phyloP scores from a whole-genome alignment of 306 rosid species.

The Trifolium fragiferum region DNA sequence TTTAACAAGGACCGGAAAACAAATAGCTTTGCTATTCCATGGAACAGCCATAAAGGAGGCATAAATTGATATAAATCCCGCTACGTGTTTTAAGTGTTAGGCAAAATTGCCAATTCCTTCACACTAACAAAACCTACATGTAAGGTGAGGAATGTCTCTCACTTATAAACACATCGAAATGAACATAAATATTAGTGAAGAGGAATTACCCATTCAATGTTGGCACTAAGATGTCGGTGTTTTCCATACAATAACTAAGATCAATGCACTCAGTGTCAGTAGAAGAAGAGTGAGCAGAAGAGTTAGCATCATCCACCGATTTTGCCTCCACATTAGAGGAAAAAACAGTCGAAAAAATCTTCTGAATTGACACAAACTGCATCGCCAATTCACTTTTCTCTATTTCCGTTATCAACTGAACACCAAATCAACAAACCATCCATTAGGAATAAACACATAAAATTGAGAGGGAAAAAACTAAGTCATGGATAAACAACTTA shows the following conservation, averaged over 20 bases:
- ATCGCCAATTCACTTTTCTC: slow-evolving; percentile 58
- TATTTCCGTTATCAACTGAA: slow-evolving; percentile 64
- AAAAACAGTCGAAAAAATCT: slow-evolving; percentile 59
- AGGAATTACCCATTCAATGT: slow-evolving; percentile 79
- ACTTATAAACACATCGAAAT: neutral
- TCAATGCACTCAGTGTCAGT: slow-evolving; percentile 60
- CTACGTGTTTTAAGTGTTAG: neutral
- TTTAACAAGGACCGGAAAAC: slow-evolving; percentile 3
- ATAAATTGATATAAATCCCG: slow-evolving; percentile 24
- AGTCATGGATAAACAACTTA: neutral
- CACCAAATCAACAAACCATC: slow-evolving; percentile 22
- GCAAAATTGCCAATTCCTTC: neutral
- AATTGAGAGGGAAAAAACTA: neutral
- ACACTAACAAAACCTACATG: neutral
- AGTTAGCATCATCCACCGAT: slow-evolving; percentile 31
- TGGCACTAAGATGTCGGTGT: slow-evolving; percentile 73
- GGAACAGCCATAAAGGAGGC: slow-evolving; percentile 22
- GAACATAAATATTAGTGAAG: neutral
- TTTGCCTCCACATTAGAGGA: slow-evolving; percentile 43
- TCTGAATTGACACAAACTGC: slow-evolving; percentile 76
- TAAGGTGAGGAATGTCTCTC: too few relatives aligned
- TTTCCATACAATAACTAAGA: slow-evolving; percentile 76
- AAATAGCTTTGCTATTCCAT: slow-evolving; percentile 17
- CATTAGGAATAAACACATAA: neutral
- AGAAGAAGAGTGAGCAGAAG: slow-evolving; percentile 45